A percentile compares a stretch with the other conserved stretches of the same genome.
Conservation (phyloP, 31 red algal genomes). For the Porphyra umbilicalis region DNA sequence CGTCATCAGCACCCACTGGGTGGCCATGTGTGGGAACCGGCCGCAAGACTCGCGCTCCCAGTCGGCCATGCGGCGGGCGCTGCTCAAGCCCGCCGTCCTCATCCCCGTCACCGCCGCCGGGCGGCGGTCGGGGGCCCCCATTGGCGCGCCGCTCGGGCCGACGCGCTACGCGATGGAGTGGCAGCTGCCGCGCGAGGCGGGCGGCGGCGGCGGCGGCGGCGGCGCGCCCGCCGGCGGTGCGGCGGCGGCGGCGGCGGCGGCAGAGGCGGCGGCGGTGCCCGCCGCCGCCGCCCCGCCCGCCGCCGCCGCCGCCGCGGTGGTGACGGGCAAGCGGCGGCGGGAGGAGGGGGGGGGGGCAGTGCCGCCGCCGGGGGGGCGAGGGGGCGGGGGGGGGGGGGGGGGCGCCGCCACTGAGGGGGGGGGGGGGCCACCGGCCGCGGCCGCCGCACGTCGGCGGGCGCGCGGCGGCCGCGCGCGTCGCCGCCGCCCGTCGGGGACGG, state of each 20-base stretch:
- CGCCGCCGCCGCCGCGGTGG: not conserved
- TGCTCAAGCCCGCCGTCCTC: not conserved
- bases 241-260: not conserved
- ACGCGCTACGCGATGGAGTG: no score
- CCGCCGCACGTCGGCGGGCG: not conserved
- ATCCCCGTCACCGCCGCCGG: not conserved
- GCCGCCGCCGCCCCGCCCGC: not conserved
- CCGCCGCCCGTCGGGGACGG: not conserved
- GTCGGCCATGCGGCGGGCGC: not conserved
- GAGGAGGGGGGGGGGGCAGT: not conserved
- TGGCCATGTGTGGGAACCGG: not conserved
- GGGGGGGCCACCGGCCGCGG: no score
- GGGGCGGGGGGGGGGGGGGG: no score
- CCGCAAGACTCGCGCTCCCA: not conserved
- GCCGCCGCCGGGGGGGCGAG: no score
- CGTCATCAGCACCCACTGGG: not conserved
- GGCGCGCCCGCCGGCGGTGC: no score
- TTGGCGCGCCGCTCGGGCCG: no score
- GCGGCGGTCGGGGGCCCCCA: not conserved
- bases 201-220: no score
- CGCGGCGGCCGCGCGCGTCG: not conserved
- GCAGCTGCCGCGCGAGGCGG: no score
- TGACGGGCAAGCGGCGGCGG: not conserved
- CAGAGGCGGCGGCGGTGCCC: not conserved
- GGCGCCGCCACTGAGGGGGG: no score